phyloP scores from a whole-genome alignment of 2,329 filamentous ascomycete species.

The Hymenoscyphus fraxineus region DNA sequence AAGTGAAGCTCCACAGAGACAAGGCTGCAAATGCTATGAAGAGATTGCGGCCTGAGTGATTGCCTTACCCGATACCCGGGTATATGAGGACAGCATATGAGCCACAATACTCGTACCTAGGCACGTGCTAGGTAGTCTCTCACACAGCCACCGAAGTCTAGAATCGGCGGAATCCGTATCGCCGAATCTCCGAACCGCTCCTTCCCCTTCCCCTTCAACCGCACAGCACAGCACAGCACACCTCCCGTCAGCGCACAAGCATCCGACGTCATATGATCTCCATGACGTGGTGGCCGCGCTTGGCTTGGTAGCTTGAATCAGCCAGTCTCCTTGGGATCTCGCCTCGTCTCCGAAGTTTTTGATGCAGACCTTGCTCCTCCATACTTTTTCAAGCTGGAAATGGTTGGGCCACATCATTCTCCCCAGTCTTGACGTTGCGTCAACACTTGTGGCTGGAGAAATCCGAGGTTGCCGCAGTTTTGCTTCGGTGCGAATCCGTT shows the following conservation, averaged over 20 bases:
- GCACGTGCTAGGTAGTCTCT: too few relatives aligned
- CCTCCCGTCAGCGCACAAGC: not conserved
- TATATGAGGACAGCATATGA: too few relatives aligned
- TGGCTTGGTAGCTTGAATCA: not conserved
- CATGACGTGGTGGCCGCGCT: not conserved
- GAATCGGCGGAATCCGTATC: not conserved
- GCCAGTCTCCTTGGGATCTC: not conserved
- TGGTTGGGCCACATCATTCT: not conserved
- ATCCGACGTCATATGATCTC: constrained; percentile 1
- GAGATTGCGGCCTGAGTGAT: not conserved
- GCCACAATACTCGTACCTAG: too few relatives aligned
- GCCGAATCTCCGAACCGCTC: not conserved
- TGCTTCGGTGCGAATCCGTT: too few relatives aligned
- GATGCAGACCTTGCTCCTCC: not conserved
- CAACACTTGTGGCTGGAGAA: not conserved
- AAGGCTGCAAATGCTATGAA: not conserved
- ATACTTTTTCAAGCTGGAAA: not conserved
- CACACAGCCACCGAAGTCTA: not conserved
- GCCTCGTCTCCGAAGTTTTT: too few relatives aligned
- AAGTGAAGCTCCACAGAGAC: not conserved
- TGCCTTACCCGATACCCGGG: not conserved
- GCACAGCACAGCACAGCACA: not conserved
- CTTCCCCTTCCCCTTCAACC: too few relatives aligned
- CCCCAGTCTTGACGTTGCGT: not conserved
- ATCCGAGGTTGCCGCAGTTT: not conserved